These are phyloP conservation scores for Phytopythium vexans DNA, from an alignment of 352 stramenopile species.

Conservation along the genomic window DNA sequence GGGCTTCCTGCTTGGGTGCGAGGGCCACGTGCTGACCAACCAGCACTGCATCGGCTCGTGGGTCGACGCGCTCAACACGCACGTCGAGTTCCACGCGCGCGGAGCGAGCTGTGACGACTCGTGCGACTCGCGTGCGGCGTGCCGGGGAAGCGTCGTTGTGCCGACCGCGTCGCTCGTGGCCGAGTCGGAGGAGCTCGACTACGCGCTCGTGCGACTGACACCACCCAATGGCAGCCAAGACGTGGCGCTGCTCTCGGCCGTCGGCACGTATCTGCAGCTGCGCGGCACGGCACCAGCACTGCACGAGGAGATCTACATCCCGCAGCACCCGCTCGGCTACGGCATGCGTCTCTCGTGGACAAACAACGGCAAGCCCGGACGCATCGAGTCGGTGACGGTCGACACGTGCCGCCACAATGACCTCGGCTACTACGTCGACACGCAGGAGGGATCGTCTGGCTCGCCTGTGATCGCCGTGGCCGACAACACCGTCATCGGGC, in stretches of 20 bases:
- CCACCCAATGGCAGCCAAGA: conserved; percentile 24
- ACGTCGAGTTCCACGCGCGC: conserved; percentile 70
- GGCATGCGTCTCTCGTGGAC: conserved; percentile 60
- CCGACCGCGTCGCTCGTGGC: conserved; percentile 35
- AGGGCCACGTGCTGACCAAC: conserved; percentile 80
- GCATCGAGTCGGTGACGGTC: conserved; percentile 31
- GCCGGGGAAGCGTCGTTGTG: conserved; percentile 28
- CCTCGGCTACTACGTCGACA: conserved; percentile 57
- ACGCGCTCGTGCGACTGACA: conserved; percentile 58
- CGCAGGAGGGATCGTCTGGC: conserved; percentile 55
- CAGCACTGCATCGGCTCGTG: conserved; percentile 67
- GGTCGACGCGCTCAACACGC: conserved; percentile 44
- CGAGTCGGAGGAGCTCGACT: conserved; percentile 40
- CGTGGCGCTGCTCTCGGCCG: conserved; percentile 11
- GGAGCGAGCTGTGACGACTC: conserved; percentile 24
- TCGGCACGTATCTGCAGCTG: conserved; percentile 59
- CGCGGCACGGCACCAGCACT: conserved; percentile 41
- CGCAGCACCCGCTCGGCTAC: conserved; percentile 58
- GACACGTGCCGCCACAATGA: too few species aligned
- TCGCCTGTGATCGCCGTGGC: conserved; percentile 45
- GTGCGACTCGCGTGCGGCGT: conserved; percentile 34
- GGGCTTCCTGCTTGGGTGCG: conserved; percentile 68
- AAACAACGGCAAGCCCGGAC: conserved; percentile 16
- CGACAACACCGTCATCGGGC: conserved; percentile 57
- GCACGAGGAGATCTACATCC: conserved; percentile 57